Evolutionary conservation across 1,284 basidiomycete genomes (phyloP).

Genomic region (Apiotrichum gracile): DNA sequence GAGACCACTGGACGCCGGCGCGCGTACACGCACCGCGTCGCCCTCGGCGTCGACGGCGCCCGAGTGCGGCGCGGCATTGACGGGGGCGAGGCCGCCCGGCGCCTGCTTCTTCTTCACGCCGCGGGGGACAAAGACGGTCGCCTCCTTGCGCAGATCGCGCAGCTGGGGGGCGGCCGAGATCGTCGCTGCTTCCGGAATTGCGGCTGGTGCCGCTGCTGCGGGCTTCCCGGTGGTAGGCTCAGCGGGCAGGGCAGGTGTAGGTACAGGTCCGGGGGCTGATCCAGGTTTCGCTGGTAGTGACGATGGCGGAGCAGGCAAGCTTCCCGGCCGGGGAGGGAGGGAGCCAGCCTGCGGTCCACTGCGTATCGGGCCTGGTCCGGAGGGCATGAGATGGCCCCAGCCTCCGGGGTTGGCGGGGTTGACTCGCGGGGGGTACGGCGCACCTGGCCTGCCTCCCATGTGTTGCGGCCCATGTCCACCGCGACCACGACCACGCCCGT

Average conservation of each 20-base stretch:
- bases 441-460: not conserved
- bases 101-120: conserved; percentile 38
- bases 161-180: conserved; percentile 76
- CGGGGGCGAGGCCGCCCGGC: conserved; percentile 9
- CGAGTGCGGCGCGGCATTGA: conserved; percentile 40
- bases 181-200: conserved; percentile 51
- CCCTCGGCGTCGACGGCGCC: conserved; percentile 38
- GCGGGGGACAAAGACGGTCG: conserved; percentile 75
- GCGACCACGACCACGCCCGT: not conserved
- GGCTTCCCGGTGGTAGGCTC: not conserved
- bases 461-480: not conserved
- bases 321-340: not conserved
- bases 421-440: not conserved
- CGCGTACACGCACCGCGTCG: conserved; percentile 22
- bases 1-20: conserved; percentile 25
- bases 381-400: conserved; percentile 7
- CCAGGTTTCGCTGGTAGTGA: conserved; percentile 22
- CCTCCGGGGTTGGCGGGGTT: conserved; percentile 2
- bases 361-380: not conserved
- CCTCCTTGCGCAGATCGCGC: conserved; percentile 85
- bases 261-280: not conserved
- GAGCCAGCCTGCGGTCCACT: not conserved
- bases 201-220: conserved; percentile 13
- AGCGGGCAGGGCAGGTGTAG: not conserved
- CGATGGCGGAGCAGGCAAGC: conserved; percentile 1